Conservation (phyloP, 371 early-diverging fungal genomes). For the Mucor velutinosus region DNA sequence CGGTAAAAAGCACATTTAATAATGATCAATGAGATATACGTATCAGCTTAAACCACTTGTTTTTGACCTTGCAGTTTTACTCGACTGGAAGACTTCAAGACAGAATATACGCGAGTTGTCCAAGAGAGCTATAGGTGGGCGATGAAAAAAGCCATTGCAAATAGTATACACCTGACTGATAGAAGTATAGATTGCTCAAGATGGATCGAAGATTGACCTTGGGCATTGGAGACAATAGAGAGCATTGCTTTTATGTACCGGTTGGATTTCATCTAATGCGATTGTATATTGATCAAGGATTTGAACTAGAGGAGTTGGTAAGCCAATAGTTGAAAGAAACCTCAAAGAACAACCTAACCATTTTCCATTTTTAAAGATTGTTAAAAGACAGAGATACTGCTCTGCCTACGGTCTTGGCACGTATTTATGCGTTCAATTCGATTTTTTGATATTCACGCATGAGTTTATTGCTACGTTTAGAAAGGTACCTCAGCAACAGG, state of each 20-base stretch:
- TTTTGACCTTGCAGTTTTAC: conserved; percentile 56
- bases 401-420: conserved; percentile 89
- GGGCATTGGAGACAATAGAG: conserved; percentile 91
- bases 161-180: background rate
- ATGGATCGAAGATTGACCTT: conserved; percentile 75
- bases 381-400: conserved; percentile 91
- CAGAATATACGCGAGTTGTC: conserved; percentile 76
- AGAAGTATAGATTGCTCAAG: conserved; percentile 63
- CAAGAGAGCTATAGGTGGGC: conserved; percentile 70
- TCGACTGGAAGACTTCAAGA: conserved; percentile 74
- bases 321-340: background rate
- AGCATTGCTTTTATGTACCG: conserved; percentile 87
- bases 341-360: background rate
- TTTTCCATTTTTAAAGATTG: conserved; percentile 45
- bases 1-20: conserved; percentile 27
- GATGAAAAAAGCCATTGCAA: background rate
- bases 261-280: conserved; percentile 83
- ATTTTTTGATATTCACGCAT: conserved; percentile 91
- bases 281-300: conserved; percentile 80
- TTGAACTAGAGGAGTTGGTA: conserved; percentile 86
- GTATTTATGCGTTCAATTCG: conserved; percentile 84
- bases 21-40: background rate
- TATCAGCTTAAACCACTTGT: no score
- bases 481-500: conserved; percentile 64
- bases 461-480: conserved; percentile 87